Conservation (phyloP, 805 yeast genomes). For the Brettanomyces nanus region DNA sequence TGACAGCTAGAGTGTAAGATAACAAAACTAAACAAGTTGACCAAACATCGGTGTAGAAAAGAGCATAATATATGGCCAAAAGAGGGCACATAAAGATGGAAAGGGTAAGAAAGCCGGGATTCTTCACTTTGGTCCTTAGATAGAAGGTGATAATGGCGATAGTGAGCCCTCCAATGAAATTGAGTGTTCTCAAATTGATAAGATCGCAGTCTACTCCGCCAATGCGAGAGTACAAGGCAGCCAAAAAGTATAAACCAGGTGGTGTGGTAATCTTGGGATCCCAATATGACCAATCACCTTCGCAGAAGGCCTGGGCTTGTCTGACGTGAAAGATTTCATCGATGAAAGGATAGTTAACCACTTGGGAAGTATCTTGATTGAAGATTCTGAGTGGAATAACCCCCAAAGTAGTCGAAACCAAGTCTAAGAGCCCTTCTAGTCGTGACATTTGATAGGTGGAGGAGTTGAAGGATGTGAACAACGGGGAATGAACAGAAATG, state of each 20-base stretch:
- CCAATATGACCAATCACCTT: slow-evolving; percentile 60
- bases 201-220: slow-evolving; percentile 25
- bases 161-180: slow-evolving; percentile 56
- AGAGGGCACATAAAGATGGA: slow-evolving; percentile 55
- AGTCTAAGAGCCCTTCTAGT: slow-evolving; percentile 10
- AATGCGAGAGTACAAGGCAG: slow-evolving; percentile 30
- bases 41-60: slow-evolving; percentile 95
- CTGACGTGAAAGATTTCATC: slow-evolving; percentile 85
- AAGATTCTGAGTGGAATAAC: slow-evolving; percentile 13
- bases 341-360: slow-evolving; percentile 30
- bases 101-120: slow-evolving; percentile 13
- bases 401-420: slow-evolving; percentile 9
- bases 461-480: too few species aligned
- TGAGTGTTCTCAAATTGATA: slow-evolving; percentile 43
- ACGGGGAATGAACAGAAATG: too few species aligned
- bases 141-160: slow-evolving; percentile 22
- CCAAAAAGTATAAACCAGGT: slow-evolving; percentile 71
- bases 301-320: slow-evolving; percentile 64
- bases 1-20: slow-evolving; percentile 41
- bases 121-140: slow-evolving; percentile 8
- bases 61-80: slow-evolving; percentile 58
- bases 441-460: slow-evolving; percentile 4
- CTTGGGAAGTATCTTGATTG: slow-evolving; percentile 11
- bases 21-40: slow-evolving; percentile 60
- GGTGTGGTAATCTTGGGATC: slow-evolving; percentile 93